A percentile compares a stretch with the other conserved stretches of the same genome.
Evolutionary conservation across 345 rosid genomes (phyloP).

Genomic region (Raphanus sativus): DNA sequence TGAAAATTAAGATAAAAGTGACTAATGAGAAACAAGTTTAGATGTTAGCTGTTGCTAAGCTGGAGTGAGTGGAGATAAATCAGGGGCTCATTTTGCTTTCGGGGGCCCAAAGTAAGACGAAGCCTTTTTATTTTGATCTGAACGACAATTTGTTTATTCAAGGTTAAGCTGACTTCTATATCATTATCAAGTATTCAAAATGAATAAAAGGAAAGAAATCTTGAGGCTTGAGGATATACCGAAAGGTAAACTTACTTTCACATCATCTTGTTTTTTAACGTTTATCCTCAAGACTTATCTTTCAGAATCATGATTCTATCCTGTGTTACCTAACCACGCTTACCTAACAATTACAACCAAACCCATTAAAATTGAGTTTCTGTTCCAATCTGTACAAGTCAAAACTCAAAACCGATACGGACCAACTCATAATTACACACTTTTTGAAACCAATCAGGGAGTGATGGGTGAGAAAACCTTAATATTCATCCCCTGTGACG

Average conservation of each 20-base stretch:
- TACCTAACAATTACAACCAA: background rate
- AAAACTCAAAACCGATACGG: background rate
- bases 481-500: background rate
- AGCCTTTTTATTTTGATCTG: too few species aligned
- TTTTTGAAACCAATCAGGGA: conserved; percentile 6
- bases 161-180: too few species aligned
- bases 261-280: background rate
- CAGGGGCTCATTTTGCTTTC: too few species aligned
- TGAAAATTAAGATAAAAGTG: background rate
- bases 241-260: background rate
- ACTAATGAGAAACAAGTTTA: too few species aligned
- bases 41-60: too few species aligned
- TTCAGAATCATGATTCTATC: background rate
- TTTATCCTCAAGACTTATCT: background rate
- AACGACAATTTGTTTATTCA: too few species aligned
- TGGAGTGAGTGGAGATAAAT: too few species aligned
- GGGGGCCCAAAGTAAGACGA: too few species aligned
- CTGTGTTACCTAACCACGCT: background rate
- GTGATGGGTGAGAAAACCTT: conserved; percentile 13
- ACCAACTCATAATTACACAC: background rate
- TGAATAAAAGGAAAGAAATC: background rate
- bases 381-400: background rate
- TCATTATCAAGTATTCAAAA: too few species aligned
- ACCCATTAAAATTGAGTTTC: background rate
- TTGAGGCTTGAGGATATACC: background rate